Evolutionary conservation across 2,329 filamentous ascomycete genomes (phyloP).

Genomic region (Cercospora nicotianae): DNA sequence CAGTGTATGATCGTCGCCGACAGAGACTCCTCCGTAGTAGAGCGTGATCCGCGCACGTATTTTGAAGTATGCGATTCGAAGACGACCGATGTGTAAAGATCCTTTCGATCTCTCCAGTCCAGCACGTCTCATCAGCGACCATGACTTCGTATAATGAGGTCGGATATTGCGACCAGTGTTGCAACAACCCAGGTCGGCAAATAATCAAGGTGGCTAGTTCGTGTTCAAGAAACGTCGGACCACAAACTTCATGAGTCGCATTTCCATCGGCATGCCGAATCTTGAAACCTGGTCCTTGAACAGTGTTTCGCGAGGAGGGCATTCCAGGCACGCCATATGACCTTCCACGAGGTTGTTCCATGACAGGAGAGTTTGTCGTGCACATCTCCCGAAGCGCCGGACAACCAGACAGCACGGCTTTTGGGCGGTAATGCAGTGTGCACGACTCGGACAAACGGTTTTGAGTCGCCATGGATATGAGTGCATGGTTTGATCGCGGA

Average conservation of each 20-base stretch:
- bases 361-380: background rate
- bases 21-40: background rate
- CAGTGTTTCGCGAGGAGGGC: background rate
- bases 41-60: background rate
- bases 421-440: constrained; percentile 9
- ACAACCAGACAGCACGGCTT: constrained; percentile 9
- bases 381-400: constrained; percentile 5
- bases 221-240: background rate
- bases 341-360: background rate
- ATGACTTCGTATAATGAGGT: background rate
- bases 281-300: constrained; percentile 6
- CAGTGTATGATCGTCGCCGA: background rate
- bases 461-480: background rate
- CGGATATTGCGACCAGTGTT: background rate
- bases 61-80: background rate
- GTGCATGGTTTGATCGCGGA: background rate
- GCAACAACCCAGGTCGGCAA: background rate
- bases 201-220: background rate
- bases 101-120: background rate
- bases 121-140: background rate
- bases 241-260: background rate
- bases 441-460: constrained; percentile 1
- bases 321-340: background rate
- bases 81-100: background rate
- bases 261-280: constrained; percentile 6